A percentile compares a stretch with the other conserved stretches of the same genome.
Evolutionary conservation across 2,329 filamentous ascomycete species (phyloP).

Genomic region (Aspergillus ochraceoroseus): DNA sequence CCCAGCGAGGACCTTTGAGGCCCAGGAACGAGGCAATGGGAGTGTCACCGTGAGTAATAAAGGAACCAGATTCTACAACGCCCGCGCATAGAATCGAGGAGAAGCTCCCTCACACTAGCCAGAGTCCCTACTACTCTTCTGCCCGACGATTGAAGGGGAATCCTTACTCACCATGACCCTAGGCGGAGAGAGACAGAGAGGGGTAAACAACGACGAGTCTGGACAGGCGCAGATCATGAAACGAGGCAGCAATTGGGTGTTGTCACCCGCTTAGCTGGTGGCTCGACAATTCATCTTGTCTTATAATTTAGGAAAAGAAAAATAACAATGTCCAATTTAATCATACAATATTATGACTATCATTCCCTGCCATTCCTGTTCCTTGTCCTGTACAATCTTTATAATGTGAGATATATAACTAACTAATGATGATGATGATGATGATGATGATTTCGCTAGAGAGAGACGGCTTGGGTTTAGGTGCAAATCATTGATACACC

Average conservation of each 20-base stretch:
- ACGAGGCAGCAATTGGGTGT: constrained; percentile 25
- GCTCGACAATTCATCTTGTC: constrained; percentile 8
- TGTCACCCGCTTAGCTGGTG: constrained; percentile 19
- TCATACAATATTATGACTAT: background rate
- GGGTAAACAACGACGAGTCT: constrained; percentile 25
- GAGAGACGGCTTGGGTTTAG: no score
- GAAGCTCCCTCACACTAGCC: no score
- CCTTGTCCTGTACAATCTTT: background rate
- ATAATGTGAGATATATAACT: no score
- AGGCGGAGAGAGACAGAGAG: no score
- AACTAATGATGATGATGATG: no score
- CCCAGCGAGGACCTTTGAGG: constrained; percentile 2
- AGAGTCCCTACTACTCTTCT: no score
- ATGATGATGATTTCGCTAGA: no score
- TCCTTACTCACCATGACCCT: constrained; percentile 24
- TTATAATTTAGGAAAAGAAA: no score
- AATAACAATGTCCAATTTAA: no score
- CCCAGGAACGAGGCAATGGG: no score
- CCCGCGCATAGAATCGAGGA: constrained; percentile 11
- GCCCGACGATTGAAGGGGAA: constrained; percentile 13
- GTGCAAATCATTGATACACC: no score
- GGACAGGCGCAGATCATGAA: constrained; percentile 29
- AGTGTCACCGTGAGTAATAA: constrained; percentile 12
- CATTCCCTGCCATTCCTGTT: background rate
- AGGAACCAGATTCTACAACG: constrained; percentile 8